These are phyloP conservation scores for Morella rubra DNA, from an alignment of 306 rosid genomes.

Conservation along the genomic window DNA sequence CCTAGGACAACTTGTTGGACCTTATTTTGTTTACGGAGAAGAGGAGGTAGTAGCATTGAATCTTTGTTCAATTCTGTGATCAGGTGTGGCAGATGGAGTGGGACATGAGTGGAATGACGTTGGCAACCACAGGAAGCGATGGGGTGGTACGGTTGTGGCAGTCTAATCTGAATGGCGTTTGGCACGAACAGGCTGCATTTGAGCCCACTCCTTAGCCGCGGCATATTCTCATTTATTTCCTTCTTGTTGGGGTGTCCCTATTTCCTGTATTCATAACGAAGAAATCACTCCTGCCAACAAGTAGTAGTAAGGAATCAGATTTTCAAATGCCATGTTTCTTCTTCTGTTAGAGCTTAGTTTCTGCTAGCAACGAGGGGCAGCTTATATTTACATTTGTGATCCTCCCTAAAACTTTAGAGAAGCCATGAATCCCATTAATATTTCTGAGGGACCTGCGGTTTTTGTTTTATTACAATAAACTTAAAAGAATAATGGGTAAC, in stretches of 20 bases:
- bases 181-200: conserved; percentile 89
- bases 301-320: not conserved
- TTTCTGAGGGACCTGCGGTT: no score
- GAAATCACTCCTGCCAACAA: not conserved
- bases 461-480: no score
- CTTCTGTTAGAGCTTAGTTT: not conserved
- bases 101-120: conserved; percentile 98
- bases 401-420: no score
- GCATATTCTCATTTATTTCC: not conserved
- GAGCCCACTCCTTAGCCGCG: conserved; percentile 56
- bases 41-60: not conserved
- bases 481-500: no score
- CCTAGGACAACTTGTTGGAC: not conserved
- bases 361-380: not conserved
- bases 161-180: conserved; percentile 72
- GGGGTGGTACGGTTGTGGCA: conserved; percentile 85
- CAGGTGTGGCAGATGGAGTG: conserved; percentile 97
- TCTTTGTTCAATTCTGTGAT: conserved; percentile 22
- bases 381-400: no score
- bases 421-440: no score
- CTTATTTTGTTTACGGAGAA: not conserved
- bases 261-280: not conserved
- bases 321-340: not conserved
- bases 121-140: conserved; percentile 81
- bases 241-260: not conserved